Evolutionary conservation across 257 asterid species (phyloP).

Genomic region (Rehmannia glutinosa): DNA sequence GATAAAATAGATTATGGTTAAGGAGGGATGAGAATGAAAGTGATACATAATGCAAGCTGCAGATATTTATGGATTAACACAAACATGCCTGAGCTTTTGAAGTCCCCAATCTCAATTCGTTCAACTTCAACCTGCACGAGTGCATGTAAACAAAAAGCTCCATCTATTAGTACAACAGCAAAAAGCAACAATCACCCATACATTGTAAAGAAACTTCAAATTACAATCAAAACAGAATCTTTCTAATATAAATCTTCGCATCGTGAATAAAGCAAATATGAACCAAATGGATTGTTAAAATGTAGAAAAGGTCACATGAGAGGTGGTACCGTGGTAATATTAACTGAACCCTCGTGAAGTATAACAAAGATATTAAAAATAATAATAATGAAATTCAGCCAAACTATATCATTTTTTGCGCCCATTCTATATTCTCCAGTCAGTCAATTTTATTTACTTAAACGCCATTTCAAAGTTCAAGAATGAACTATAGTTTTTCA

Average conservation of each 20-base stretch:
- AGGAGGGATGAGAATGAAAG: background rate
- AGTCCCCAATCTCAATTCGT: conserved; percentile 75
- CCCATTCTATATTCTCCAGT: background rate
- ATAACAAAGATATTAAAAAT: background rate
- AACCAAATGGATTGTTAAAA: background rate
- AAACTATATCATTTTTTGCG: background rate
- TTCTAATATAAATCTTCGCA: background rate
- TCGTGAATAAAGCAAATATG: background rate
- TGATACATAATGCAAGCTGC: conserved; percentile 14
- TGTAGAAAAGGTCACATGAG: background rate
- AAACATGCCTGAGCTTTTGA: conserved; percentile 63
- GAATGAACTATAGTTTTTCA: background rate
- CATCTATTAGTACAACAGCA: background rate
- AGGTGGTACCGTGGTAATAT: too few species aligned
- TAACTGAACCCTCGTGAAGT: too few species aligned
- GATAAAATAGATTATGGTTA: background rate
- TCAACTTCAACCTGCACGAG: conserved; percentile 84
- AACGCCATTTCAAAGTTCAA: conserved; percentile 1
- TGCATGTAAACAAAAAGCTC: conserved; percentile 5
- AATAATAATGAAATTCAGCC: background rate
- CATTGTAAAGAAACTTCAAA: background rate
- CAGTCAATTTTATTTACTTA: background rate
- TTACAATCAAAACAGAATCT: background rate
- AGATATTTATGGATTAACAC: conserved; percentile 5
- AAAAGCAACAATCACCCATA: background rate